Percentiles rank a stretch among this genome's conserved stretches.
These are phyloP conservation scores for Pilatotrama ljubarskyi DNA, from an alignment of 768 basidiomycete genomes.

Conservation along the genomic window DNA sequence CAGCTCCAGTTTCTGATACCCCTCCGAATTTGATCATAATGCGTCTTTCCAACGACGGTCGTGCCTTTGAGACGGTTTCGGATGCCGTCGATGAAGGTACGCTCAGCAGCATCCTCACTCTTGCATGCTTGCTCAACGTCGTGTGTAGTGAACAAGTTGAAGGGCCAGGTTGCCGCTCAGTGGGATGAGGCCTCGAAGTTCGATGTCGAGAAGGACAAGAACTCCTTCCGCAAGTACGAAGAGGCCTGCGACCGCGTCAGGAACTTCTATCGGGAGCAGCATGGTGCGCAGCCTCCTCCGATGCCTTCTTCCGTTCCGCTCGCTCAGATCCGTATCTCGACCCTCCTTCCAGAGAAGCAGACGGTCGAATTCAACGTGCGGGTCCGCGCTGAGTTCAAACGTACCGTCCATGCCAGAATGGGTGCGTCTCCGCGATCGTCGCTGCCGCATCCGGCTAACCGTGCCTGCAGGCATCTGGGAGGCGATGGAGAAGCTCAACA, in stretches of 20 bases:
- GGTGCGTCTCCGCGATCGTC: constrained; percentile 32
- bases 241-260: constrained; percentile 77
- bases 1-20: too few relatives aligned
- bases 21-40: background rate
- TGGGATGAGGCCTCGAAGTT: constrained; percentile 60
- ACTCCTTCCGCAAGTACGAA: constrained; percentile 70
- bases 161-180: constrained; percentile 42
- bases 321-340: constrained; percentile 1
- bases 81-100: constrained; percentile 52
- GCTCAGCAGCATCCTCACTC: constrained; percentile 13
- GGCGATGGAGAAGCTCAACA: constrained; percentile 85
- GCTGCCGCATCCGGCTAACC: background rate
- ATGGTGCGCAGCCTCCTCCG: constrained; percentile 45
- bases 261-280: constrained; percentile 76
- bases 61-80: constrained; percentile 43
- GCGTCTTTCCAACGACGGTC: constrained; percentile 11
- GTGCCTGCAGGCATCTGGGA: constrained; percentile 58
- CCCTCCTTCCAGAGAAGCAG: constrained; percentile 66
- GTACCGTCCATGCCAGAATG: constrained; percentile 70
- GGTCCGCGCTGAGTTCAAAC: constrained; percentile 74
- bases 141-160: constrained; percentile 64
- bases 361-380: constrained; percentile 83
- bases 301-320: background rate
- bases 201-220: constrained; percentile 64
- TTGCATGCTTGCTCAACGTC: background rate